Evolutionary conservation across 1,284 basidiomycete genomes (phyloP), one percentile per base, ranked within the genome.

Genomic region (Microbotryomycetes sp.): DNA sequence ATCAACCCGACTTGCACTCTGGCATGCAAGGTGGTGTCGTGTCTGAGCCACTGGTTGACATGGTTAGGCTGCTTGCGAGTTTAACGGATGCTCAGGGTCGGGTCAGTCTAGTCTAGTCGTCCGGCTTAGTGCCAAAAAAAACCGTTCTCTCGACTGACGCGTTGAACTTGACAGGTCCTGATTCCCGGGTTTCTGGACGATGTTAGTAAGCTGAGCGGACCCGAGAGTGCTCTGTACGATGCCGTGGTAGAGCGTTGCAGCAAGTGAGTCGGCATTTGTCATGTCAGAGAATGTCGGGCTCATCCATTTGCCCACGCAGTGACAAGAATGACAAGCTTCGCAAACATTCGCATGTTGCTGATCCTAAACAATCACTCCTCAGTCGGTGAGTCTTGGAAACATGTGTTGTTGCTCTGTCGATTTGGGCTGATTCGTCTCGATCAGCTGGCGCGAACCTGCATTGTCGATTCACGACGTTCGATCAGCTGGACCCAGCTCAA

Each of bases 1-100:
- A 66, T 28, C 78, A 82, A 16, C 85, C 87, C 0, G 91, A 93
- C 71, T 78, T 88, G 49, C 91, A 94, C 74, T 92, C 89, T 14
- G 94, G 94, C 68, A 84, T 97, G 7, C 90, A 97, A 71, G 94
- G 94, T 45, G 94, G 94, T 28, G 87, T 73, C 59, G 56, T 64
- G 54, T 31, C 54, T 45, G 61, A 66, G 59, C 58, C 62, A 45
- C 54, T 48, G 23, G 48, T 62, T 49, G 58, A 58, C 63, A 89
- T 91, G 83, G 81, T 96, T 30, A 84, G 86, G 51, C 77, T 97
- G 5, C 80, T 97, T 7, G 82, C 85, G 0, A 85, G 82, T 1
- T 77, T 97, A 19, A 84, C 84, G 0, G 83, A 86, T 64, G 77
- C 76, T 0, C 76, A 81, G 5, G 68, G 66, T 19, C 26, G 57